Evolutionary conservation across 345 rosid genomes (phyloP), one percentile per base, ranked within the genome.

Genomic region (Clausena lansium): DNA sequence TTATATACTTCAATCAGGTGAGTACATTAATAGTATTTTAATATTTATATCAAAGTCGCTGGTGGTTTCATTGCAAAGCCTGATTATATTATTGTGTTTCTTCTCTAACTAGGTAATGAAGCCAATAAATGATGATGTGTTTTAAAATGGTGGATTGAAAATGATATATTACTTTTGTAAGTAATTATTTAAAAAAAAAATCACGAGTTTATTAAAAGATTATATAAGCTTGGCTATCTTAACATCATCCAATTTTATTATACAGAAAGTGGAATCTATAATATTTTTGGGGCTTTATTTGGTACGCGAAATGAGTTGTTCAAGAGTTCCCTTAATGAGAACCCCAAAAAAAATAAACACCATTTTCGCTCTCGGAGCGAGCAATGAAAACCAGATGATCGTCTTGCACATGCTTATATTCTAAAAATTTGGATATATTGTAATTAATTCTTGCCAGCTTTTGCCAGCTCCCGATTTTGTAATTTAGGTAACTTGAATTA

Each of bases 391-490:
- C 17, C n/a, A 50, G 30, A 63, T 22, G 32, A 47, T 47, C 22
- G 36, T 2, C 61, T 47, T 11, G 67, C 70, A 41, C 19, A 39
- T 19, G 68, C 58, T 60, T 15, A 7, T 28, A 22, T 41, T 74
- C 69, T 20, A 30, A 30, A 10, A 45, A 10, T 75, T 2, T 30
- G 61, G 8, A 24, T 25, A 27, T 39, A 27, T 60, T 17, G 28
- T 11, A 57, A 25, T 55, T 35, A 65, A 65, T 15, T 36, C n/a
- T 17, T 30, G 77, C 70, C 77, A 74, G 77, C 77, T 28, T 20
- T 28, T 60, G 76, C 76, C 67, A 61, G 77, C 59, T 61, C 11
- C 39, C 6, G 11, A 52, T 5, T 27, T 60, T 30, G 14, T 70
- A 8, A 47, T 7, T 70, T 70, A 17, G 24, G 28, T 22, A 30